A percentile compares a stretch with the other conserved stretches of the same genome.
Conservation (phyloP, 2,329 filamentous ascomycete species). For the Phaeosphaeria sp. region DNA sequence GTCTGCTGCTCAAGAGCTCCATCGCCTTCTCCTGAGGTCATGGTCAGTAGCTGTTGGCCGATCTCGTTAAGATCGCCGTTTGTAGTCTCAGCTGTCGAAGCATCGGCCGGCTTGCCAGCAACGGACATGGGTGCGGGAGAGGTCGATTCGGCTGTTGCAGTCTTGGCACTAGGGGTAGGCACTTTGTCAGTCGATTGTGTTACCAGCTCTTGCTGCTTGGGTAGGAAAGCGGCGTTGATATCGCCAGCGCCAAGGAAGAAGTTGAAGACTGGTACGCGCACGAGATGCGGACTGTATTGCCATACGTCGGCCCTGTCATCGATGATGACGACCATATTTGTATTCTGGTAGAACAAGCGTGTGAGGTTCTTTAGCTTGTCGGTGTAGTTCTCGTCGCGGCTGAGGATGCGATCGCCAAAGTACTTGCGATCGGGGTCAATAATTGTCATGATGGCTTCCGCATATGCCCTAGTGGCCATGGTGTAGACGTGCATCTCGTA, state of each 20-base stretch:
- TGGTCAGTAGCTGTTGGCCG: constrained; percentile 77
- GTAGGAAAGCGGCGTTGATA: constrained; percentile 97
- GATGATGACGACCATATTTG: constrained; percentile 99
- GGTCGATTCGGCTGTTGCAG: constrained; percentile 18
- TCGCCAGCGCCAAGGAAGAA: constrained; percentile 98
- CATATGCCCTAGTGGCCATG: constrained; percentile 98
- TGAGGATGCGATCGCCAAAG: constrained; percentile 94
- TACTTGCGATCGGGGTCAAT: constrained; percentile 89
- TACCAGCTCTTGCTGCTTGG: constrained; percentile 66
- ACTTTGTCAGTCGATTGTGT: constrained; percentile 30
- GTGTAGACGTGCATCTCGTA: constrained; percentile 99
- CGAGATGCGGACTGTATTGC: constrained; percentile 90
- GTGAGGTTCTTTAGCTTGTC: constrained; percentile 89
- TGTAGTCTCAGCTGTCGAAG: constrained; percentile 19
- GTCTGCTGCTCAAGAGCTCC: constrained; percentile 75
- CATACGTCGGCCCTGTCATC: constrained; percentile 97
- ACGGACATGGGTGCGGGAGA: constrained; percentile 21
- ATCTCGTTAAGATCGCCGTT: constrained; percentile 64
- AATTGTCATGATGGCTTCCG: constrained; percentile 87
- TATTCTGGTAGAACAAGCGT: constrained; percentile 92
- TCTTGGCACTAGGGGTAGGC: constrained; percentile 21
- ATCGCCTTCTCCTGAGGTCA: constrained; percentile 74
- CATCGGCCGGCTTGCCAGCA: constrained; percentile 30
- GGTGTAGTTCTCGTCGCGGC: constrained; percentile 94
- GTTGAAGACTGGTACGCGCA: constrained; percentile 94